Evolutionary conservation across 495 filamentous ascomycete species (phyloP), one percentile per base, ranked within the genome.

Genomic region (Trichoderma orchidacearum): DNA sequence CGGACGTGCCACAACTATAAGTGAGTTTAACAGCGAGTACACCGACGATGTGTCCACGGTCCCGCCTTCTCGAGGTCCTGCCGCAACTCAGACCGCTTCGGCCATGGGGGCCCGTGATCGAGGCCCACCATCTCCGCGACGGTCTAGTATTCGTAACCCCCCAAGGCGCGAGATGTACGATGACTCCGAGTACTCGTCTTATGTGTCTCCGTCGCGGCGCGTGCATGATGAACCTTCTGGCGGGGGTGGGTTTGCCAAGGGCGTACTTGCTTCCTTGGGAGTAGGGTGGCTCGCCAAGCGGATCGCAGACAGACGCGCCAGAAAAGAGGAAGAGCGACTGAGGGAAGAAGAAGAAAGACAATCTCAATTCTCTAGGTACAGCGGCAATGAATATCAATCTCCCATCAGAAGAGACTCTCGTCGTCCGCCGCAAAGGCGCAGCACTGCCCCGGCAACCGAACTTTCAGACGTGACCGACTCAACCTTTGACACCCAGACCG

Each of bases 221-320:
- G 51, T 60, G 23, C 61, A 60, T 48, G 66, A 66, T 36, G 53
- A 21, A 11, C n/a, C 27, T 35, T 9, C n/a, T 23, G 53, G 53
- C 1, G 31, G 57, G 35, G 73, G 75, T 18, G 74, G 71, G 3
- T 62, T 80, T 4, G 75, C 77, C 21, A 82, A 90, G 63, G 83
- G 83, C 0, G 59, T 93, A 12, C 65, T 80, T 28, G 79, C 84
- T 30, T 82, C 80, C 2, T 70, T 89, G 5, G 90, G 90, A 11
- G 79, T 72, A 71, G 85, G 64, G 69, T 88, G 60, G 67, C 80
- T 70, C 67, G 83, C 67, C 5, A 86, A 83, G 64, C 75, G 83
- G 61, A 82, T 85, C 62, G 82, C 77, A 32, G 79, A 80, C 50
- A 72, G 79, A 11, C 78, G 84, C n/a, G 53, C 87, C 15, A 81